Evolutionary conservation across 495 filamentous ascomycete genomes (phyloP), one percentile per base, ranked within the genome.

Genomic region (Tirmania nivea): DNA sequence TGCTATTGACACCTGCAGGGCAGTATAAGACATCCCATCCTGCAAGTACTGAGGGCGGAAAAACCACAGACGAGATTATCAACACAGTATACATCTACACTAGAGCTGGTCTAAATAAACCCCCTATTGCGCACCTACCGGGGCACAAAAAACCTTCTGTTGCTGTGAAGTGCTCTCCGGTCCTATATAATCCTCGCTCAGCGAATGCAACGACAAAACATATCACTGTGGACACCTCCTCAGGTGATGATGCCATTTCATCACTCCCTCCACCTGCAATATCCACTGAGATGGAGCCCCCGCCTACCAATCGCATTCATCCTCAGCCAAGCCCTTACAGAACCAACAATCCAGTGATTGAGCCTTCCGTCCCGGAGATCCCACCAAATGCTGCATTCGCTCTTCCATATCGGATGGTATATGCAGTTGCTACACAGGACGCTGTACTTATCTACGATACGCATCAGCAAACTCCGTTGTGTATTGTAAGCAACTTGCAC

Each of bases 41-140:
- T 42, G 72, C 74, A n/a, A 59, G 71, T 9, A 67, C 68, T 10
- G 87, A 94, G 49, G 73, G 78, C 34, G 66, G 71, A 2, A 93
- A 87, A 66, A 74, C 76, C 2, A 72, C 75, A 0, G 88, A 86
- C 56, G 89, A 99, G 42, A 73, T 94, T 37, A 85, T 82, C 67
- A 99, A 99, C 63, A 99, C 92, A 0, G 92, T 96, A 31, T 99
- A 96, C 67, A 86, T 99, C 49, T 99, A 99, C 64, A 95, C 89
- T 0, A 76, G 92, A 55, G 92, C 86, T 16, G 92, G 92, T 11
- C 83, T 99, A 60, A 96, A 94, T 67, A 95, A 89, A 64, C 87
- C 92, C 12, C 92, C 92, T 14, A 84, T 99, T 54, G 86, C 92
- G n/a, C 89, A 95, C 69, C 75, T 99, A 34, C 92, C 92, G 0